Evolutionary conservation across 2,329 filamentous ascomycete species (phyloP).

Genomic region (Tolypocladium sp.): DNA sequence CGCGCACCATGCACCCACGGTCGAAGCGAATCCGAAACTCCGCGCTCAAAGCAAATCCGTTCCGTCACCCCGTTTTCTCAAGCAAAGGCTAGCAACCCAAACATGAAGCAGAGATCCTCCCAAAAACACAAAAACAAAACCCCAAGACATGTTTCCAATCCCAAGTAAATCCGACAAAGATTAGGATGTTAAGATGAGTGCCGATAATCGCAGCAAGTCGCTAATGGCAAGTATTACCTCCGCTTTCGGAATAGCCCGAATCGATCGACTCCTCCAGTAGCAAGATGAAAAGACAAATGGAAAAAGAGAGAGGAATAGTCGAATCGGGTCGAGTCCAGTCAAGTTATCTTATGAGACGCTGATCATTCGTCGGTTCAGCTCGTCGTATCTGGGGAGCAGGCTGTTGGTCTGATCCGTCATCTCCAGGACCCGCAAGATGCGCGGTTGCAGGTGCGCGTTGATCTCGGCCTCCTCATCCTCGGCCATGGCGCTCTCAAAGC

Average conservation of each 20-base stretch:
- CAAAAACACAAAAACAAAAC: not conserved
- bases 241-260: not conserved
- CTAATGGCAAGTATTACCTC: not conserved
- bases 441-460: slow-evolving; percentile 32
- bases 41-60: slow-evolving; percentile 12
- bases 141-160: not conserved
- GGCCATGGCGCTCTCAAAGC: slow-evolving; percentile 38
- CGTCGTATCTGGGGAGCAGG: slow-evolving; percentile 31
- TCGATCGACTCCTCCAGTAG: not conserved
- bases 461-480: slow-evolving; percentile 31
- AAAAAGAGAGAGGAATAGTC: not conserved
- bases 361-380: slow-evolving; percentile 17
- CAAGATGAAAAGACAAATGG: not conserved
- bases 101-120: not conserved
- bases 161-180: not conserved
- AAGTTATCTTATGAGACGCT: slow-evolving; percentile 10
- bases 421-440: slow-evolving; percentile 25
- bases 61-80: slow-evolving; percentile 4
- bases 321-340: not conserved
- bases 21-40: slow-evolving; percentile 8
- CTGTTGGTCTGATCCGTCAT: slow-evolving; percentile 19
- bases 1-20: slow-evolving; percentile 4
- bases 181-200: not conserved
- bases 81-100: not conserved
- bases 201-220: not conserved